Evolutionary conservation across 148 eudicot genomes (phyloP), one percentile per base, ranked within the genome.

Genomic region (Fagopyrum esculentum): DNA sequence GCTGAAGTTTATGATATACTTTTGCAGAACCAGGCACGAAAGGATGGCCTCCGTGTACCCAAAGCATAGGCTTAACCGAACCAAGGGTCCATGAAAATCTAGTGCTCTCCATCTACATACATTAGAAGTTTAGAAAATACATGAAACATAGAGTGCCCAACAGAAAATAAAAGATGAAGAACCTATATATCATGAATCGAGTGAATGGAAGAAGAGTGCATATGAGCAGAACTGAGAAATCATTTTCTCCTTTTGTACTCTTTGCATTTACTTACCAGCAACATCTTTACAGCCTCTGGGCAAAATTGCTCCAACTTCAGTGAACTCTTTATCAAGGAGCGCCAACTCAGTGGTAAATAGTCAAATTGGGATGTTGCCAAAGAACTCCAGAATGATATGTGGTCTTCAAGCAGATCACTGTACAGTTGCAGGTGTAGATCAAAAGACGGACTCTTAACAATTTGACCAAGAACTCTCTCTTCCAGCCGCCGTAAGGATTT

Each of bases 41-140:
- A 15, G 99, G 99, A 84, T 95, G 99, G 60, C 99, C 99, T 46
- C 97, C 99, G 82, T 89, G 85, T 8, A 78, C 80, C 99, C 97
- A 95, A 12, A 95, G 83, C 89, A 95, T 78, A 47, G 97, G 90
- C 84, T 88, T 92, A 76, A 85, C 84, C 5, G 89, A 89, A 73
- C 73, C 77, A 19, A 90, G 82, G 69, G 86, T 64, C 85, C 82
- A 86, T 55, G 89, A 79, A 77, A 87, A 71, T 73, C 82, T 83
- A 69, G 79, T 77, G 74, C 80, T 75, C 77, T 81, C 89, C 77
- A 10, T 74, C 93, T 89, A 43, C 43, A 43, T 2, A 66, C 46
- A 15, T 40, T 35, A 66, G 0, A 66, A 43, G 71, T 35, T 60
- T 35, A 63, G 45, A 35, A 35, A 35, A 66, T 45, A 66, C 46